Conservation (phyloP, 495 filamentous ascomycete species). For the Penicillium pancosmium region DNA sequence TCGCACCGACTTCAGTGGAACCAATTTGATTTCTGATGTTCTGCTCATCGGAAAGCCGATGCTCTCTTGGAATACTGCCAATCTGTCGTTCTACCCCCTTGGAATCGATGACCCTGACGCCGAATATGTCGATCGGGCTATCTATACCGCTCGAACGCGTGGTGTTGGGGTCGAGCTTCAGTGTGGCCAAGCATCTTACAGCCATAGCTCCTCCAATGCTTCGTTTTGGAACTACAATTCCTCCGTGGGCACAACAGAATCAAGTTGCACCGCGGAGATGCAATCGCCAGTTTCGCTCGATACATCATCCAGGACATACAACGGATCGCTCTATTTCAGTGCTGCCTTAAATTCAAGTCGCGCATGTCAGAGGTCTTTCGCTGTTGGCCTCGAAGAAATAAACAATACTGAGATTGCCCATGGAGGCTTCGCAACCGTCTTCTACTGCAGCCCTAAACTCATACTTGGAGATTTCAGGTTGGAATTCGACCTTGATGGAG, state of each 20-base stretch:
- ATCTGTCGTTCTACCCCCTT: slow-evolving; percentile 17
- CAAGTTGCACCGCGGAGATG: slow-evolving; percentile 13
- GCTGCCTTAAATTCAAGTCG: not conserved
- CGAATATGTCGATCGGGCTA: slow-evolving; percentile 1
- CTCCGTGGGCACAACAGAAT: not conserved
- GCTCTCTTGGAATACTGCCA: slow-evolving; percentile 16
- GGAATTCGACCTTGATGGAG: slow-evolving; percentile 15
- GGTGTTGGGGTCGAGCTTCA: slow-evolving; percentile 21
- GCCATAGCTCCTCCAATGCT: not conserved
- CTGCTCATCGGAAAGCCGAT: slow-evolving; percentile 2
- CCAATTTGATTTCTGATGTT: slow-evolving; percentile 12
- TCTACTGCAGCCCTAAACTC: slow-evolving; percentile 23
- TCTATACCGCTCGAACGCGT: slow-evolving; percentile 18
- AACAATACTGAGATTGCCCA: not conserved
- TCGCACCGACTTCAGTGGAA: slow-evolving; percentile 11
- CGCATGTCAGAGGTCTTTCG: slow-evolving; percentile 7
- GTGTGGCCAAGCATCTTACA: slow-evolving; percentile 9
- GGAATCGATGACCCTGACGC: slow-evolving; percentile 7
- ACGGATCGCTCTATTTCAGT: slow-evolving; percentile 3
- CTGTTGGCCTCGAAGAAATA: not conserved
- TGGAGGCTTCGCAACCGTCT: slow-evolving; percentile 1
- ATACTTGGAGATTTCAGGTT: slow-evolving; percentile 17
- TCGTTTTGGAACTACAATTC: slow-evolving; percentile 14
- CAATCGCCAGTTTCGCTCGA: not conserved
- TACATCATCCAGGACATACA: not conserved